A percentile compares a stretch with the other conserved stretches of the same genome.
phyloP scores from a whole-genome alignment of 345 rosid species.

The Sisymbrium irio region DNA sequence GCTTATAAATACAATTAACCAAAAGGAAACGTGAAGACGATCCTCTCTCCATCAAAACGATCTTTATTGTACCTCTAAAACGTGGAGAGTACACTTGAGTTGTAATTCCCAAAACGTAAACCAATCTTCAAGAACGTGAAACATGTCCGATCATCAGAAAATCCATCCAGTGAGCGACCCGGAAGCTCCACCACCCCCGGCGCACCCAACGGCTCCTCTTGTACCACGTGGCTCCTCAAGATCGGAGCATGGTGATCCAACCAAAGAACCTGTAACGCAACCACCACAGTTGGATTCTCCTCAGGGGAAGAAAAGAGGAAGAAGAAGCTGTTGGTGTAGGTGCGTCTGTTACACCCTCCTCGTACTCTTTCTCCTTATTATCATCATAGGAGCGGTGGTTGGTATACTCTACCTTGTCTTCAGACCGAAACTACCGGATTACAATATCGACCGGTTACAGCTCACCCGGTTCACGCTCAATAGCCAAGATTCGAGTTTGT shows the following conservation, averaged over 20 bases:
- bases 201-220: slow-evolving; percentile 50
- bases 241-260: slow-evolving; percentile 35
- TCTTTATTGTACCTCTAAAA: background rate
- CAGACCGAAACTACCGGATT: slow-evolving; percentile 75
- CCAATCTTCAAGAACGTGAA: slow-evolving; percentile 1
- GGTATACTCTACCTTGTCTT: slow-evolving; percentile 72
- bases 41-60: slow-evolving; percentile 1
- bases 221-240: slow-evolving; percentile 45
- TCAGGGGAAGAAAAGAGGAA: slow-evolving; percentile 43
- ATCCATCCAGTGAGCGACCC: slow-evolving; percentile 63
- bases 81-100: background rate
- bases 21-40: slow-evolving; percentile 13
- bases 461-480: slow-evolving; percentile 48
- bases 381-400: slow-evolving; percentile 37
- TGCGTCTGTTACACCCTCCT: slow-evolving; percentile 68
- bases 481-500: slow-evolving; percentile 44
- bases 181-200: slow-evolving; percentile 41
- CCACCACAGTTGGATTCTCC: slow-evolving; percentile 31
- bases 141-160: slow-evolving; percentile 60
- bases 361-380: slow-evolving; percentile 47
- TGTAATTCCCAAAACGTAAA: background rate
- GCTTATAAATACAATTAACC: slow-evolving; percentile 19
- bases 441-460: slow-evolving; percentile 52
- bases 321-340: slow-evolving; percentile 53
- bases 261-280: slow-evolving; percentile 19